Evolutionary conservation across 139 green algal genomes (phyloP), one percentile per base, ranked within the genome.

Genomic region (Penium margaritaceum): DNA sequence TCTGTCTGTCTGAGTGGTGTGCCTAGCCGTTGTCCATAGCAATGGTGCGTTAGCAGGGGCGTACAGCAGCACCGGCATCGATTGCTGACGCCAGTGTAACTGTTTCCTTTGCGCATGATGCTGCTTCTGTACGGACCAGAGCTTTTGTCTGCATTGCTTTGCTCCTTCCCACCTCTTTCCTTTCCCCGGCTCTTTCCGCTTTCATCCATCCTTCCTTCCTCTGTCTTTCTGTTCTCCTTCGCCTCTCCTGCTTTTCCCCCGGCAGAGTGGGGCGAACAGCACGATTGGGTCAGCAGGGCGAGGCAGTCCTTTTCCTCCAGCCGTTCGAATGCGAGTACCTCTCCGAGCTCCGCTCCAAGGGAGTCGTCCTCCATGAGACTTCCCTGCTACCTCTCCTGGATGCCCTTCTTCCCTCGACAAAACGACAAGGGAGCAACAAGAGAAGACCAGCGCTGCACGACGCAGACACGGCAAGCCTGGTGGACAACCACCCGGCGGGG

Each of bases 221-320:
- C 47, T 27, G n/a, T 55, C 24, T 21, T 27, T 55, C 44, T 55
- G 5, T 55, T 4, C 19, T 4, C 21, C 21, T 60, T 27, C 0
- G 5, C 47, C 14, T 0, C 71, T 15, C 63, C 65, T 7, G 87
- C 85, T 4, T 70, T 91, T 77, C 3, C 87, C 3, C 67, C 91
- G 78, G 3, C 63, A 80, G 73, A 27, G 91, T 95, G 51, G 93
- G 91, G 3, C 87, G 91, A n/a, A 92, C 90, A 7, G 92, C 90
- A 0, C 89, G 93, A 60, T 87, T 95, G 78, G 91, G 92, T 17
- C 73, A 85, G 32, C n/a, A 64, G 3, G 93, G 93, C 5, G 88
- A 95, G 76, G 85, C 90, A 0, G 39, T 95, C 15, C 75, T 97
- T 24, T 88, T 96, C 64, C 82, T 97, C n/a, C 81, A 89, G 82